phyloP scores from a whole-genome alignment of 768 basidiomycete genomes.

The Trichaptum fuscoviolaceum region DNA sequence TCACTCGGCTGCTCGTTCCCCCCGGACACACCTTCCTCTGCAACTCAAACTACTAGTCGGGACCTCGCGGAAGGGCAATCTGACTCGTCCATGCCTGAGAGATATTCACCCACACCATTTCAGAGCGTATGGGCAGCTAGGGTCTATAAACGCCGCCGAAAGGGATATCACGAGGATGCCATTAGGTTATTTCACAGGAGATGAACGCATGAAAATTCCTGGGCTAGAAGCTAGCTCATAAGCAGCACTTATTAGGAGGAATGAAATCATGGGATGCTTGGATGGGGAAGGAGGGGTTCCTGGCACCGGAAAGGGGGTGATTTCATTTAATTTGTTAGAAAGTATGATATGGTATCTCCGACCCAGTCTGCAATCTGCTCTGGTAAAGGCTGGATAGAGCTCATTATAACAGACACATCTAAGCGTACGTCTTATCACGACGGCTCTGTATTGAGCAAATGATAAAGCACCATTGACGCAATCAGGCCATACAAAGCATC shows the following conservation, averaged over 20 bases:
- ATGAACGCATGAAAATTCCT: slow-evolving; percentile 1
- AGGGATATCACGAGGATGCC: neutral
- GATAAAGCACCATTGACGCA: no score
- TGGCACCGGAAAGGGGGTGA: no score
- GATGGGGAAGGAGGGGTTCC: neutral
- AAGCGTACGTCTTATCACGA: no score
- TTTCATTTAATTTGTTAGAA: neutral
- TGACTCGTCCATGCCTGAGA: neutral
- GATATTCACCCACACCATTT: neutral
- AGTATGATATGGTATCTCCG: neutral
- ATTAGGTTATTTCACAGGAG: neutral
- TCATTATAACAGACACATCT: no score
- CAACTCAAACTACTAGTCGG: neutral
- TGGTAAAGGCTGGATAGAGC: no score
- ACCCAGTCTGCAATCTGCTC: neutral
- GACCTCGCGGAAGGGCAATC: neutral
- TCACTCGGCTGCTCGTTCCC: neutral
- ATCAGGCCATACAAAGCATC: no score
- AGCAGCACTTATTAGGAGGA: neutral
- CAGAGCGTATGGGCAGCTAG: neutral
- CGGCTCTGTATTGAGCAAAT: no score
- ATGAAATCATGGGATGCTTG: neutral
- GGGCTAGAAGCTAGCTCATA: neutral
- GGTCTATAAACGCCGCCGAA: neutral
- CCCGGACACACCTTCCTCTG: neutral